Conservation (phyloP, 2,329 filamentous ascomycete species). For the Calonectria pauciramosa region DNA sequence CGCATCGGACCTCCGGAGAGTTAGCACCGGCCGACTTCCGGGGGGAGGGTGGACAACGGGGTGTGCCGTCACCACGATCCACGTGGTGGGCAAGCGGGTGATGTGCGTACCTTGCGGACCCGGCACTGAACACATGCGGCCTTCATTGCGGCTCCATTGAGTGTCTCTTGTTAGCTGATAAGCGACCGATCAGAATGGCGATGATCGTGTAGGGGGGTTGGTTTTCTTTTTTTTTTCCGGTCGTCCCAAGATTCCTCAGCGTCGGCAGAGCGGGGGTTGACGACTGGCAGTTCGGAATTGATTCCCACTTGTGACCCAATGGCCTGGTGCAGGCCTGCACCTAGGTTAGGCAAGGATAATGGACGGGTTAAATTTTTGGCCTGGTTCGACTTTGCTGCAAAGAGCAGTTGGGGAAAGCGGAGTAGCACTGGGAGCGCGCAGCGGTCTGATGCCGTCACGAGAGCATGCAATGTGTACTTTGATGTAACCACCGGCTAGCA, state of each 20-base stretch:
- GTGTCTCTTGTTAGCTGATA: neutral
- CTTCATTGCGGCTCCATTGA: constrained; percentile 38
- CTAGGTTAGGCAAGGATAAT: neutral
- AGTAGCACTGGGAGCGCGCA: neutral
- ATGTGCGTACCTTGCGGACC: constrained; percentile 43
- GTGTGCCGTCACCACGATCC: constrained; percentile 5
- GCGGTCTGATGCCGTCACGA: neutral
- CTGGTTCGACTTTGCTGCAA: neutral
- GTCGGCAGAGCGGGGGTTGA: neutral
- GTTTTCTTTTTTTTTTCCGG: neutral
- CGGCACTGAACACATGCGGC: constrained; percentile 47
- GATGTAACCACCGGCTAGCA: neutral
- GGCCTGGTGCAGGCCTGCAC: neutral
- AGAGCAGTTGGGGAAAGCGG: neutral
- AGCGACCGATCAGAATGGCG: constrained; percentile 11
- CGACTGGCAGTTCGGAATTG: neutral
- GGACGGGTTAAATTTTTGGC: neutral
- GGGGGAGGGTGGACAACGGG: neutral
- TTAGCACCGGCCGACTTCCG: constrained; percentile 43
- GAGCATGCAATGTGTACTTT: neutral
- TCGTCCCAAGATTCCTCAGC: neutral
- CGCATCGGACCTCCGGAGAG: constrained; percentile 47
- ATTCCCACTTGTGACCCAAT: constrained; percentile 4
- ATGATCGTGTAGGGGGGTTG: neutral
- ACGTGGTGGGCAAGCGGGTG: constrained; percentile 43